Base-by-base conservation (phyloP, 2,329 filamentous ascomycete species). In the Aspergillus pseudotamarii region DNA sequence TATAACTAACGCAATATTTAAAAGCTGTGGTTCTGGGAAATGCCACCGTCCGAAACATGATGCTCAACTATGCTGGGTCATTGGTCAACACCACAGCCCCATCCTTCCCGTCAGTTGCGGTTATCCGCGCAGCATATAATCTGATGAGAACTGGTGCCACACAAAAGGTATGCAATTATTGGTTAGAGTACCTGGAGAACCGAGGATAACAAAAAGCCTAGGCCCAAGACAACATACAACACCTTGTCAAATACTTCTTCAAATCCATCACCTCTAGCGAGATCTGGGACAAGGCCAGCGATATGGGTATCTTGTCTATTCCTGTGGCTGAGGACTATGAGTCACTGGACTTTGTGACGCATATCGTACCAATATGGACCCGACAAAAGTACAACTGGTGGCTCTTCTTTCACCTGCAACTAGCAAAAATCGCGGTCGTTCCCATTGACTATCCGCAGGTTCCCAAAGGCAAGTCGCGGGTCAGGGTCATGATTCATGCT, bases 21-120 rank as follows among this genome's bases (percentile, higher is more conserved):
- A 84, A 82, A 4, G 30, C 30, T 32, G 79, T 86, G 2, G 74
- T 91, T 1, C 78, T 91, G 0, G 88, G 86, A 71, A 85, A 86
- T 1, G 73, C 80, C 0, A 75, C 81, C 0, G 82, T 86, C 0
- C 79, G 86, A 6, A 72, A 81, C 0, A 90, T 89, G 64, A 80
- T 91, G 50, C 82, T 91, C 74, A 91, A 91, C 71, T 90, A 90
- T 70, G 88, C 88, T 0, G 83, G 88, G 21, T 85, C 84, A 0
- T 76, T 91, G 36, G 90, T 91, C 46, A 91, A 89, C 74, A 90
- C 88, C 0, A 90, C 87, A 0, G 86, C 87, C 55, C 84, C 89
- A 78, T 82, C 84, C 0, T 85, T 85, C 46, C 83, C 86, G 0
- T 78, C 81, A 2, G 77, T 89, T 5, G 82, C 57, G 6, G 26